Conservation (phyloP, 768 basidiomycete genomes). For the Kwoniella newhampshirensis region DNA sequence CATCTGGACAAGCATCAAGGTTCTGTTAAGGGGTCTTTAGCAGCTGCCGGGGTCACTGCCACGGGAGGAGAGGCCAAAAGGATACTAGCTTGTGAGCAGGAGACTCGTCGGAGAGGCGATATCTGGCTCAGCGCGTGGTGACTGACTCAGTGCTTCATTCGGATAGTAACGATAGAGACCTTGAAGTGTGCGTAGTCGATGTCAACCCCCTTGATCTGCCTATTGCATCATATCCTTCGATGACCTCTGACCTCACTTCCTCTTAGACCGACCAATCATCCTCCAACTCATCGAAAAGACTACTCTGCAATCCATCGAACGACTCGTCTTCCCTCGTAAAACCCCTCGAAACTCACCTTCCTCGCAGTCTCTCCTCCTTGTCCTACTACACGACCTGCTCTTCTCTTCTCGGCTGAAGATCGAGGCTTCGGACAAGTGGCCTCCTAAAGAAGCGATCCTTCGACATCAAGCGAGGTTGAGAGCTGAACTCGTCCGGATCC, state of each 20-base stretch:
- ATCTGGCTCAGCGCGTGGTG: too few species aligned
- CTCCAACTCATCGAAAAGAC: conserved; percentile 67
- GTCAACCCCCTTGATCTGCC: neutral
- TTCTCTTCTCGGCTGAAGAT: conserved; percentile 70
- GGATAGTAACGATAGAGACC: conserved; percentile 78
- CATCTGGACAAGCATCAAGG: conserved; percentile 83
- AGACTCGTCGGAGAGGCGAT: too few species aligned
- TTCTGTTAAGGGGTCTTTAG: conserved; percentile 83
- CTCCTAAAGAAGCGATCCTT: conserved; percentile 79
- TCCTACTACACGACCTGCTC: conserved; percentile 87
- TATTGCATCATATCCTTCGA: too few species aligned
- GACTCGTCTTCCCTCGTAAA: conserved; percentile 63
- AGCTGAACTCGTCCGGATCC: conserved; percentile 68
- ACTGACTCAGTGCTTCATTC: too few species aligned
- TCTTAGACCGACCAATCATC: conserved; percentile 75
- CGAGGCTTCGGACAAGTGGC: conserved; percentile 80
- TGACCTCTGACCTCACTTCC: conserved; percentile 37
- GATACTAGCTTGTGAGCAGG: conserved; percentile 47
- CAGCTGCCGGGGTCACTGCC: conserved; percentile 55
- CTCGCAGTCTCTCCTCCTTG: conserved; percentile 71
- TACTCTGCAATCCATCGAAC: conserved; percentile 71
- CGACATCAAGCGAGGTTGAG: conserved; percentile 86
- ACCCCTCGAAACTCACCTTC: conserved; percentile 36
- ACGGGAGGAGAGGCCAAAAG: conserved; percentile 46
- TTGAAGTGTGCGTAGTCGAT: conserved; percentile 71